Evolutionary conservation across 139 green algal genomes (phyloP), one percentile per base, ranked within the genome.

Genomic region (Coccomyxa sp.): DNA sequence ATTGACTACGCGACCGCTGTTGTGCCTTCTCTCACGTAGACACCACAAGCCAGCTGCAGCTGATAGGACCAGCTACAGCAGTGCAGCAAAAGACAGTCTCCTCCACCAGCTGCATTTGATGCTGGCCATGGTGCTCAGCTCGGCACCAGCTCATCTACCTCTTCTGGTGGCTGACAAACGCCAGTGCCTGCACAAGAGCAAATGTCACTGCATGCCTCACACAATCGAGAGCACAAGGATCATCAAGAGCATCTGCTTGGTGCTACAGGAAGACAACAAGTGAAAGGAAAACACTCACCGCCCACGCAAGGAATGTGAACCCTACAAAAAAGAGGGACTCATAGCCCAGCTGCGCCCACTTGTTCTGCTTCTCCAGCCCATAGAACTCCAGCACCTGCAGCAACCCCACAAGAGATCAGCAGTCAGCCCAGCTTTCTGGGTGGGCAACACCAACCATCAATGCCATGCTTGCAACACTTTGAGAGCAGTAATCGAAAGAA

Each of bases 321-420:
- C 88, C 85, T 38, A 82, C 79, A 25, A 91, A 91, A 79, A 92
- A 93, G 38, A 88, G 76, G 7, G 81, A 77, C 38, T 90, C 80
- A 81, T 93, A 95, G 74, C 90, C 90, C 32, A 95, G 79, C 83
- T 92, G 90, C 16, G 76, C 87, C 89, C 90, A 95, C 78, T 89
- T 90, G 85, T 89, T 85, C 67, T 93, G 81, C 21, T 85, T 84
- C 0, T 76, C 82, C 17, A 95, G 77, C 25, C 71, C 82, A 77
- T 92, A 96, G 79, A 92, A 91, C 1, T 90, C 79, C 59, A 93
- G 82, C 74, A 92, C 82, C 58, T 76, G 60, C 30, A 80, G 14
- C 18, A 80, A 13, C 30, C 31, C 15, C 30, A 51, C 38, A 7
- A 51, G 38, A 51, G 7, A 7, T 51, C 38, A 51, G 38, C 38